These are phyloP conservation scores for Rehmannia glutinosa DNA, from an alignment of 257 asterid species.

Conservation along the genomic window DNA sequence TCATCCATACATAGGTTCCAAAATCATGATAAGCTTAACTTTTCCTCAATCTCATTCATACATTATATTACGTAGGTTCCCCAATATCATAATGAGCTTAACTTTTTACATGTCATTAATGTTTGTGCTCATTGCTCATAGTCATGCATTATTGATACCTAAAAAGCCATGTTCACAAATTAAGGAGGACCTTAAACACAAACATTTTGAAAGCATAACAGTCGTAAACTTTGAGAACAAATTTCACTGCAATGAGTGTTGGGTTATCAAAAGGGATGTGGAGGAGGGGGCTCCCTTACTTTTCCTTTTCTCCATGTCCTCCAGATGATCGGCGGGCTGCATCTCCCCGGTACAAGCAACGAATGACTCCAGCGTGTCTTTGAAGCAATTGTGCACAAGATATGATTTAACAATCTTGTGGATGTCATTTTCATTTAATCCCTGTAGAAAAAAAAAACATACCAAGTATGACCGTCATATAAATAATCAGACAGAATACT, in stretches of 20 bases:
- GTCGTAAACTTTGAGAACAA: too few species aligned
- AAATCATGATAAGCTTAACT: too few species aligned
- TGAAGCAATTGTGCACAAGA: constrained; percentile 83
- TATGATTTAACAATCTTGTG: constrained; percentile 74
- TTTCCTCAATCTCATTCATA: background rate
- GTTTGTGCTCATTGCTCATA: background rate
- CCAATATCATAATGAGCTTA: background rate
- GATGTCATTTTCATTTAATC: constrained; percentile 60
- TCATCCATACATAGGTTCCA: background rate
- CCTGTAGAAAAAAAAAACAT: constrained; percentile 33
- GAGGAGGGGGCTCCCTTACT: constrained; percentile 40
- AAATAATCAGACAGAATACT: background rate
- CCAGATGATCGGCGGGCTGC: constrained; percentile 47
- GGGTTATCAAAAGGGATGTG: too few species aligned
- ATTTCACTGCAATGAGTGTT: too few species aligned
- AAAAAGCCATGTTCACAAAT: background rate
- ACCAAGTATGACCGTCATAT: background rate
- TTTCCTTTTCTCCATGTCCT: constrained; percentile 79
- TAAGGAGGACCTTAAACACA: background rate
- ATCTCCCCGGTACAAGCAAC: constrained; percentile 56
- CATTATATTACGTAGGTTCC: background rate
- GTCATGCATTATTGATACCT: background rate
- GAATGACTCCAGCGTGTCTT: constrained; percentile 72
- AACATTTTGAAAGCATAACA: too few species aligned
- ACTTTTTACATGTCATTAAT: background rate